Evolutionary conservation across 495 filamentous ascomycete genomes (phyloP), one percentile per base, ranked within the genome.

Genomic region (Talaromyces wortmannii): DNA sequence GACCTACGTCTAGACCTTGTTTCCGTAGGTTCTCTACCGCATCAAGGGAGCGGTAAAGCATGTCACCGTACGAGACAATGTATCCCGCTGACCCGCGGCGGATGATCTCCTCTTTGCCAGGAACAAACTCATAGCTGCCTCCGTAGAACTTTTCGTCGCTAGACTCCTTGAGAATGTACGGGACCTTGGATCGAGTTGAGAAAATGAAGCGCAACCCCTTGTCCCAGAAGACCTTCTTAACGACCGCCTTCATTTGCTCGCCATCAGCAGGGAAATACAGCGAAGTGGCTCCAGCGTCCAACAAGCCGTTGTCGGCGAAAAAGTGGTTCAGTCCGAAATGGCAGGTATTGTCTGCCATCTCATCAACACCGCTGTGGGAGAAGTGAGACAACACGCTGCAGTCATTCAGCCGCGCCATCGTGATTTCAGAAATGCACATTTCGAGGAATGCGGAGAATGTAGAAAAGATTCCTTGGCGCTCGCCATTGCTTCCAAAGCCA

Each of bases 331-430:
- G 52, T 17, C 70, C 70, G 56, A 73, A 73, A 58, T 73, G 70
- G 60, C 70, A 73, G 31, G 70, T 73, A 60, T 73, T 73, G 55
- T 73, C 70, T 23, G 70, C 70, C 60, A 73, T 73, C 62, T 73
- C 70, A 48, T 73, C 70, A 4, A 73, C 67, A 53, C 70, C 70
- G 45, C 67, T 70, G 61, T 73, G 70, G 1, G 67, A 70, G 59
- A 73, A 73, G 59, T 73, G 70, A 5, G 67, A 68, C 17, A 73
- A 59, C 10, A 73, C 70, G 42, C 61, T 68, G 55, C 70, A 73
- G 60, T 61, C 58, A 64, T 73, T 73, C 57, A 73, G 51, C 8
- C 70, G 68, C 5, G 70, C 70, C 70, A 73, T 73, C 32, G 70
- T 73, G 55, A 73, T 71, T 53, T 73, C 70, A 6, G 70, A 73